Evolutionary conservation across 2,329 filamentous ascomycete genomes (phyloP), one percentile per base, ranked within the genome.

Genomic region (Fusarium coicis): DNA sequence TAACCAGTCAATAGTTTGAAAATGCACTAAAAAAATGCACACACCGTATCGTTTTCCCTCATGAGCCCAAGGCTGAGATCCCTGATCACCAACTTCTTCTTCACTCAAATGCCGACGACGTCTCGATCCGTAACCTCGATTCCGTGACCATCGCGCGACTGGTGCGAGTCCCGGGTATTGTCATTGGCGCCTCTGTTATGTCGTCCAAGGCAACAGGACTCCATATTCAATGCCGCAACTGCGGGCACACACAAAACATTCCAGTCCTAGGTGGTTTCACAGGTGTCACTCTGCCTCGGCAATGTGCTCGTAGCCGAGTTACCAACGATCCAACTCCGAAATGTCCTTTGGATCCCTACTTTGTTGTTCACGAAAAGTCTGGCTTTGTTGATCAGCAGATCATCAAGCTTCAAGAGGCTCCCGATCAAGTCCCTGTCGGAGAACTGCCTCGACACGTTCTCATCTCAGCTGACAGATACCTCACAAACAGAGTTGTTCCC

Each of bases 351-450:
- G 96, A 99, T 78, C 96, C 96, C 21, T 99, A 98, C 84, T 97
- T 96, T 78, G 94, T 99, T 64, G 88, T 96, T 66, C 96, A 99
- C 80, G 96, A 99, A 82, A 95, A 93, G 81, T 97, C 93, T 42
- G 90, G 91, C 72, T 99, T 99, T 80, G 95, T 98, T 78, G 96
- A 99, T 79, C 96, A 99, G 83, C 96, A 99, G 82, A 94, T 99
- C 68, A 93, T 99, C 81, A 99, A 99, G 83, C 90, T 99, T 23
- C 96, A 99, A 81, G 96, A 99, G 83, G 96, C 96, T 1, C 96
- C 96, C 4, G 96, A 99, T 79, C 95, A 98, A 82, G 96, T 99
- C 0, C 96, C 96, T 0, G 96, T 99, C 4, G 96, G 96, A 84
- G 96, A 99, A 83, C 85, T 99, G 55, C 96, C 96, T 7, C 89